A percentile compares a stretch with the other conserved stretches of the same genome.
Evolutionary conservation across 192 early-diverging fungal species (phyloP).

Genomic region (Blastocladiella britannica): DNA sequence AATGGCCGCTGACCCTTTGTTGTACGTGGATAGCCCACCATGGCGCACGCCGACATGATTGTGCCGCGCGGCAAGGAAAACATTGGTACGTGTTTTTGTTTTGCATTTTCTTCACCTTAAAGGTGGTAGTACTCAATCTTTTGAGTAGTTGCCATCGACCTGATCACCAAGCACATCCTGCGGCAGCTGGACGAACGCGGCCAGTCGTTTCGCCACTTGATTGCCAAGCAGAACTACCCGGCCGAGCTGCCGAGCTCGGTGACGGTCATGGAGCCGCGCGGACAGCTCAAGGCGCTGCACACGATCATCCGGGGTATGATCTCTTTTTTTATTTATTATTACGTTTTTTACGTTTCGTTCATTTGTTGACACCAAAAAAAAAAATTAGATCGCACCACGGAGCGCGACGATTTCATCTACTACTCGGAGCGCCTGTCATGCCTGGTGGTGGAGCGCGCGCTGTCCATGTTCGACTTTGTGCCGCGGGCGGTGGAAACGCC

Average conservation of each 20-base stretch:
- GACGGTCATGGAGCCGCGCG: not conserved
- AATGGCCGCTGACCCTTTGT: too few species aligned
- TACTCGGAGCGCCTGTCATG: constrained; percentile 73
- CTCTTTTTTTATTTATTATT: not conserved
- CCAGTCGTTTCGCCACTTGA: constrained; percentile 10
- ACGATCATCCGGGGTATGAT: not conserved
- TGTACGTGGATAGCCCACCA: constrained; percentile 79
- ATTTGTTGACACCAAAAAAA: constrained; percentile 1
- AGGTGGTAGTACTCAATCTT: not conserved
- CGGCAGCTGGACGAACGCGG: constrained; percentile 57
- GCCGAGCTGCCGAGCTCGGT: constrained; percentile 7
- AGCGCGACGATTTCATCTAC: constrained; percentile 73
- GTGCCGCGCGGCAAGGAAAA: constrained; percentile 84
- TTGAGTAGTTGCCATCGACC: constrained; percentile 72
- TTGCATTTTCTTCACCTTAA: not conserved
- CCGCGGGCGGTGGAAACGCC: constrained; percentile 32
- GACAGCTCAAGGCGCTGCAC: constrained; percentile 12
- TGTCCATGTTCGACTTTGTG: constrained; percentile 36
- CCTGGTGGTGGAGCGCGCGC: constrained; percentile 58
- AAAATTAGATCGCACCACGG: constrained; percentile 28
- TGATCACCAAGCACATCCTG: constrained; percentile 74
- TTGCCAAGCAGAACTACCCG: constrained; percentile 5
- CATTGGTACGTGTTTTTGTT: constrained; percentile 7
- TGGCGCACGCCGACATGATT: constrained; percentile 82
- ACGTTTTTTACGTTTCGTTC: not conserved